Evolutionary conservation across 2,329 filamentous ascomycete species (phyloP).

Genomic region (Arthrobotrys pseudoclavata): DNA sequence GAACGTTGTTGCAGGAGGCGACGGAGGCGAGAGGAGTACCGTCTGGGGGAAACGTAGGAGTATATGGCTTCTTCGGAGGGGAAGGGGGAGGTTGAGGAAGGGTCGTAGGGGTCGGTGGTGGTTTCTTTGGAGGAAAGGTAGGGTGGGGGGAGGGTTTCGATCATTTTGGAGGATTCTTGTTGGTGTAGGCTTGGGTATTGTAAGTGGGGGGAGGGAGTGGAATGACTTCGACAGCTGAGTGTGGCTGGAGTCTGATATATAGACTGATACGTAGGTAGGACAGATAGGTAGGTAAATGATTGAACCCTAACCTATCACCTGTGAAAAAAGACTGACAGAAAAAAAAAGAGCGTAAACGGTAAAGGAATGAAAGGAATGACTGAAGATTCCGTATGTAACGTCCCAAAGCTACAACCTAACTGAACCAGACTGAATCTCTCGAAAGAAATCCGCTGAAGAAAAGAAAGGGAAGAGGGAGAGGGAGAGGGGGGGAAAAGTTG

Average conservation of each 20-base stretch:
- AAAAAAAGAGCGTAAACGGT: not conserved
- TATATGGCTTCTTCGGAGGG: slow-evolving; percentile 17
- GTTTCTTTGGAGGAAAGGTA: slow-evolving; percentile 45
- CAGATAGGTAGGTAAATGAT: not conserved
- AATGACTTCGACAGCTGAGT: not conserved
- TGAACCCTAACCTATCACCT: not conserved
- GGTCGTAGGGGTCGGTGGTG: slow-evolving; percentile 39
- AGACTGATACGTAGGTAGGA: not conserved
- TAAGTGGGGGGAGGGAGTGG: not conserved
- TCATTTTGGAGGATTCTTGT: slow-evolving; percentile 16
- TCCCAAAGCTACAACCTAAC: not conserved
- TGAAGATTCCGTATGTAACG: not conserved
- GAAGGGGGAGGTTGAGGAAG: slow-evolving; percentile 9
- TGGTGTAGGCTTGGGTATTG: too few species aligned
- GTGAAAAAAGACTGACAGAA: not conserved
- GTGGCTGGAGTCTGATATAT: not conserved
- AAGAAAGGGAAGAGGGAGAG: not conserved
- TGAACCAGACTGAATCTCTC: not conserved
- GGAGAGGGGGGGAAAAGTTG: not conserved
- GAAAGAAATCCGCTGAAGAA: slow-evolving; percentile 1
- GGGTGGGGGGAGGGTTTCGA: slow-evolving; percentile 48
- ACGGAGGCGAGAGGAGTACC: slow-evolving; percentile 44
- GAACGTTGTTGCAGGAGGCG: slow-evolving; percentile 52
- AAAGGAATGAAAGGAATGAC: slow-evolving; percentile 26
- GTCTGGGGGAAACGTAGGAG: not conserved